Evolutionary conservation across 164 flowering plant genomes (phyloP), one percentile per base, ranked within the genome.

Genomic region (Malania oleifera): DNA sequence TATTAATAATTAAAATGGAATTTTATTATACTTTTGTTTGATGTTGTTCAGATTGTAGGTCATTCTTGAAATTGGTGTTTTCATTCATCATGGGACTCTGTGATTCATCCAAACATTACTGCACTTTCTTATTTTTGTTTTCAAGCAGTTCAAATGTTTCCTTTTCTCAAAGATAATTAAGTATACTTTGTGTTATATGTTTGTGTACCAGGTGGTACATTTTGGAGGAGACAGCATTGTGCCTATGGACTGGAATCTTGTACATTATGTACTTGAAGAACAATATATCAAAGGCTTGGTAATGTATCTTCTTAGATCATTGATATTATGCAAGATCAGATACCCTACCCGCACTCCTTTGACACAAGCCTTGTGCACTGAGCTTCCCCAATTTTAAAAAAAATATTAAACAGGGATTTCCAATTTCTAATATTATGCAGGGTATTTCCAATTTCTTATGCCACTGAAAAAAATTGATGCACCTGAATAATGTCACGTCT

Each of bases 221-320:
- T 57, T 79, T 73, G 60, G 97, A 80, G 63, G 98, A 93, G 75
- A 81, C 96, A 58, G 75, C 85, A 19, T 64, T 93, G 62, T 80
- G 89, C 79, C 63, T 90, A 31, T 93, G 98, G 97, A 93, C 98
- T 46, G 72, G 77, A 59, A 67, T 84, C 63, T 72, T 86, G 76
- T 93, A 93, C 66, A 76, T 87, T 60, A 27, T 77, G 23, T 87
- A 80, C 74, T 74, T 93, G 61, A 78, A 82, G 70, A 61, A 75
- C 52, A 71, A 75, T 59, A 64, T 82, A 29, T 23, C 83, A 59
- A 73, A 70, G 63, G 71, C 78, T 61, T 89, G 96, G 96, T 92
- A 85, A 13, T 53, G 62, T 45, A 15, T 52, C 51, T 18, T 22
- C 24, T 11, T 28, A n/a, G 6, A 22, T 10, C 46, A n/a, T 38